A percentile compares a stretch with the other conserved stretches of the same genome.
Conservation (phyloP, 345 rosid genomes). For the Zanthoxylum bungeanum region DNA sequence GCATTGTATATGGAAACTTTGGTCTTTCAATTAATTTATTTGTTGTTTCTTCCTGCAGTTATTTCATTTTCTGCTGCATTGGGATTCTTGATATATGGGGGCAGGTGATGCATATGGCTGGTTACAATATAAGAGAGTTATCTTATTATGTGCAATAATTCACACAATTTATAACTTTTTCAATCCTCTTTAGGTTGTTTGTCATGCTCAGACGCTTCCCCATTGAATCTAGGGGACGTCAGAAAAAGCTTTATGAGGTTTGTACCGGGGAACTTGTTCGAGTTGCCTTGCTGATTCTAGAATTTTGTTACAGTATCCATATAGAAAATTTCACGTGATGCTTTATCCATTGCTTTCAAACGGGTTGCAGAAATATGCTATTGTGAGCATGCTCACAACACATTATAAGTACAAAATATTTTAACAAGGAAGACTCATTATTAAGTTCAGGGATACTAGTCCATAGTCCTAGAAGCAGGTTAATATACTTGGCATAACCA, state of each 20-base stretch:
- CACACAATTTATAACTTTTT: neutral
- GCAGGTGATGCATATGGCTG: slow-evolving; percentile 58
- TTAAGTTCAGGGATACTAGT: neutral
- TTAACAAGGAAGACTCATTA: neutral
- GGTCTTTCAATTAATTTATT: neutral
- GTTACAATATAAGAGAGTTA: neutral
- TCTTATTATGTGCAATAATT: neutral
- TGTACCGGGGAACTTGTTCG: neutral
- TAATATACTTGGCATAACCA: neutral
- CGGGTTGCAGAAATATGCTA: neutral
- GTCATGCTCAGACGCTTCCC: slow-evolving; percentile 81
- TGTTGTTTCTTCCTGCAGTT: slow-evolving; percentile 38
- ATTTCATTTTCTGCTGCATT: slow-evolving; percentile 64
- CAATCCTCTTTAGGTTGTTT: slow-evolving; percentile 45
- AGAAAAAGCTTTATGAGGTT: slow-evolving; percentile 86
- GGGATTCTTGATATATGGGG: slow-evolving; percentile 78
- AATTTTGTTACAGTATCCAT: no score
- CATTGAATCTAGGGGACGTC: slow-evolving; percentile 83
- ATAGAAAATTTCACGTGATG: neutral
- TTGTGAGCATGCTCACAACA: neutral
- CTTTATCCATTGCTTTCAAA: neutral
- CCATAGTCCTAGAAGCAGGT: neutral
- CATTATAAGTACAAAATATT: no score
- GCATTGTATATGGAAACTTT: neutral
- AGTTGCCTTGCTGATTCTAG: neutral